These are phyloP conservation scores for Cytospora mali DNA, from an alignment of 2,329 filamentous ascomycete genomes.

Conservation along the genomic window DNA sequence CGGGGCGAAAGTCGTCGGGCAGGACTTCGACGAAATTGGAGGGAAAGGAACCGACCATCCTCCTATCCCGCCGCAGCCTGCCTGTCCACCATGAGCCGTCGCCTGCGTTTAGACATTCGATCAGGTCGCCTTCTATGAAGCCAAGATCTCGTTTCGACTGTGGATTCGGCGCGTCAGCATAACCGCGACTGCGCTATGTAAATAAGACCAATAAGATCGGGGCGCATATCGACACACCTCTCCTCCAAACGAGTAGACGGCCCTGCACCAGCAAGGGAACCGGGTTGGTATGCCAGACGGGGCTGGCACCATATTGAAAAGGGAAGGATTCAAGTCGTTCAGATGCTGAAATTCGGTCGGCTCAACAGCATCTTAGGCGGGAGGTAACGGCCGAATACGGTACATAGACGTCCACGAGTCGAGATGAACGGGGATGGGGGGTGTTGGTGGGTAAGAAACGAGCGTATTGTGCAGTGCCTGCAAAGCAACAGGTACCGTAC, in stretches of 20 bases:
- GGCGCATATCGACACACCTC: slow-evolving; percentile 56
- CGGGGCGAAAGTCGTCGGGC: slow-evolving; percentile 80
- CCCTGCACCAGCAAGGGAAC: slow-evolving; percentile 90
- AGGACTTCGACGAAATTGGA: slow-evolving; percentile 97
- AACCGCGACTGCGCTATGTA: background rate
- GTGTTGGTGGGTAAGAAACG: background rate
- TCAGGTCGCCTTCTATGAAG: slow-evolving; percentile 96
- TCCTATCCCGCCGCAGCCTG: slow-evolving; percentile 82
- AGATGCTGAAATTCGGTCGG: slow-evolving; percentile 17
- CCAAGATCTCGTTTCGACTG: slow-evolving; percentile 90
- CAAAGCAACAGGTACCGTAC: background rate
- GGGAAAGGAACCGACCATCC: slow-evolving; percentile 90
- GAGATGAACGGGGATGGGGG: background rate
- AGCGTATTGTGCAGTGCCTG: background rate
- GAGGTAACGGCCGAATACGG: background rate
- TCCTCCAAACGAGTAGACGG: slow-evolving; percentile 91
- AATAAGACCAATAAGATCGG: background rate
- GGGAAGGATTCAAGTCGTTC: slow-evolving; percentile 22
- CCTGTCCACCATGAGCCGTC: slow-evolving; percentile 99
- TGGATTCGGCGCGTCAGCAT: slow-evolving; percentile 32
- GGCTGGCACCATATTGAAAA: slow-evolving; percentile 53
- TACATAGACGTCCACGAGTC: background rate
- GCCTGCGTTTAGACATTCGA: slow-evolving; percentile 96
- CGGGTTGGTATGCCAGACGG: slow-evolving; percentile 68
- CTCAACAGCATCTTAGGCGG: slow-evolving; percentile 26